Conservation (phyloP, 139 green algal species). For the Haematococcus lacustris region DNA sequence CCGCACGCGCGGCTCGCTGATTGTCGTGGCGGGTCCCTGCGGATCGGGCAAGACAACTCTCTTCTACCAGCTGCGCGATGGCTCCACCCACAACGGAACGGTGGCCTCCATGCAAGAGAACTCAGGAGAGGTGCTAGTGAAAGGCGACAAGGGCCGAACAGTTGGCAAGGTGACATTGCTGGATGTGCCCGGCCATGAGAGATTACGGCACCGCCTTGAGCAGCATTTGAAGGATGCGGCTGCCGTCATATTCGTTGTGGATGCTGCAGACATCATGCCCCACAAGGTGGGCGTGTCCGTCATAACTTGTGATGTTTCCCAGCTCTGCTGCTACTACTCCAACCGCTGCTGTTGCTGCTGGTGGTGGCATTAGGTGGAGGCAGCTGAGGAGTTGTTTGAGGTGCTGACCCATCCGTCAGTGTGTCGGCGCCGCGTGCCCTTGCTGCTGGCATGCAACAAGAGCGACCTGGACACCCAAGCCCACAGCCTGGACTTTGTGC, state of each 20-base stretch:
- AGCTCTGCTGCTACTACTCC: too few relatives aligned
- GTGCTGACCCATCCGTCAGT: conserved; percentile 48
- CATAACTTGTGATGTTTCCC: too few relatives aligned
- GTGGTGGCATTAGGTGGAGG: conserved; percentile 26
- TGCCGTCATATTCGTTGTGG: conserved; percentile 76
- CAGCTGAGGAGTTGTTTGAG: conserved; percentile 27
- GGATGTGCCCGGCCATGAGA: conserved; percentile 79
- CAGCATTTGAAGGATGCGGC: conserved; percentile 33
- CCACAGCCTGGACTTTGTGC: conserved; percentile 80
- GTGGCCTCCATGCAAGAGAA: conserved; percentile 61
- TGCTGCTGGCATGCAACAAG: conserved; percentile 92
- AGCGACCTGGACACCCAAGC: conserved; percentile 67
- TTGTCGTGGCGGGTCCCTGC: conserved; percentile 59
- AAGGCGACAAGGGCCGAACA: conserved; percentile 13
- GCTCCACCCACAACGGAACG: conserved; percentile 38
- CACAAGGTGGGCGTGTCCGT: conserved; percentile 31
- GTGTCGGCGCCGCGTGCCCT: conserved; percentile 42
- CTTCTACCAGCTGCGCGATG: conserved; percentile 62
- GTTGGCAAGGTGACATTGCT: conserved; percentile 49
- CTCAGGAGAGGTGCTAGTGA: neutral
- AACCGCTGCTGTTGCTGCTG: too few relatives aligned
- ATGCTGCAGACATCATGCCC: conserved; percentile 72
- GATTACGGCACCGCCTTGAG: conserved; percentile 51
- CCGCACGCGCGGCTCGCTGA: neutral
- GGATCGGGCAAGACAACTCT: conserved; percentile 71